Conservation (phyloP, 1,284 basidiomycete species). For the Boletus sp. region DNA sequence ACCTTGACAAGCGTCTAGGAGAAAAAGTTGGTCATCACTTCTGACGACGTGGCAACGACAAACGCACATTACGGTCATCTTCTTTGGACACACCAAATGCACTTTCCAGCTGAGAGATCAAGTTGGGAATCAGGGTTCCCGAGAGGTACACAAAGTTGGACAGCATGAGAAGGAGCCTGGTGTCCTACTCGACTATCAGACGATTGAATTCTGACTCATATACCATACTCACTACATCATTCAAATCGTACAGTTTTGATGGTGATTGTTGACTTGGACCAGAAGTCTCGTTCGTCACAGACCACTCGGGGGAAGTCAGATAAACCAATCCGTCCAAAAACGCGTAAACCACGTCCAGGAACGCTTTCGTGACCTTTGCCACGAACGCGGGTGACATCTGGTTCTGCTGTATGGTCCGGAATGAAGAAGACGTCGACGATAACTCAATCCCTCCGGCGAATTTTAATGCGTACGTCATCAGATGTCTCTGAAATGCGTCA, state of each 20-base stretch:
- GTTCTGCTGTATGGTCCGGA: slow-evolving; percentile 53
- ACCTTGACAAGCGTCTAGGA: slow-evolving; percentile 71
- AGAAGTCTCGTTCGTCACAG: slow-evolving; percentile 38
- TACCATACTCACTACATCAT: slow-evolving; percentile 50
- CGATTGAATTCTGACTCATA: not conserved
- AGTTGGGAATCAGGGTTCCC: slow-evolving; percentile 66
- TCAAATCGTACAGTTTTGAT: slow-evolving; percentile 42
- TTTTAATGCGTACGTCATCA: slow-evolving; percentile 78
- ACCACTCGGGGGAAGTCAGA: slow-evolving; percentile 74
- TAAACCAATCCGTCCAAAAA: slow-evolving; percentile 88
- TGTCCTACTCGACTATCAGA: slow-evolving; percentile 55
- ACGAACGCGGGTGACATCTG: slow-evolving; percentile 55
- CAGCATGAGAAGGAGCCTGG: slow-evolving; percentile 82
- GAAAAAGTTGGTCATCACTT: slow-evolving; percentile 5
- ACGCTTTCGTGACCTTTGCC: slow-evolving; percentile 78
- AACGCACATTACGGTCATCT: slow-evolving; percentile 66
- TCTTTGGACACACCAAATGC: slow-evolving; percentile 73
- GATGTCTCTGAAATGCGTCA: slow-evolving; percentile 79
- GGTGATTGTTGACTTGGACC: slow-evolving; percentile 11
- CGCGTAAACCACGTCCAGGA: slow-evolving; percentile 85
- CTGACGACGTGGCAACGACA: not conserved
- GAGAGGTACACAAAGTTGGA: slow-evolving; percentile 85
- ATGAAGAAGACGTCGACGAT: slow-evolving; percentile 38
- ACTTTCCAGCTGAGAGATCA: slow-evolving; percentile 78
- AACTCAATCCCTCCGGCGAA: slow-evolving; percentile 78